phyloP scores from a whole-genome alignment of 345 rosid genomes.

The Brassica rapa region DNA sequence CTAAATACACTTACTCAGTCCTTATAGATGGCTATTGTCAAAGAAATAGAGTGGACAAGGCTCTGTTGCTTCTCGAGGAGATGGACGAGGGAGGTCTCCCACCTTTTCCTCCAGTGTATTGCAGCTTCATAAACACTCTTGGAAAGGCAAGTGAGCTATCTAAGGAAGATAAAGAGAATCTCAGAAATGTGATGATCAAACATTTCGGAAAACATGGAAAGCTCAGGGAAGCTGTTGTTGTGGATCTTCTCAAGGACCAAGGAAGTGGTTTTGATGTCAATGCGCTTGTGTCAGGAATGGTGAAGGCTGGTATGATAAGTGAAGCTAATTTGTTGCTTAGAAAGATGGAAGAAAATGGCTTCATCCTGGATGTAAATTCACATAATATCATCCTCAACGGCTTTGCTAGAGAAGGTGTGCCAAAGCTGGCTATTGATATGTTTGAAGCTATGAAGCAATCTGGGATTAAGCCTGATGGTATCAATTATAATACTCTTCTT shows the following conservation, averaged over 20 bases:
- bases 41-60: background rate
- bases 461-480: conserved; percentile 63
- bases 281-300: conserved; percentile 90
- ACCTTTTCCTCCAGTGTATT: background rate
- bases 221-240: background rate
- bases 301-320: conserved; percentile 69
- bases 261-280: conserved; percentile 81
- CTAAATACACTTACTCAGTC: background rate
- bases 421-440: background rate
- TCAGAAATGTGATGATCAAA: background rate
- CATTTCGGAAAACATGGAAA: background rate
- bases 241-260: conserved; percentile 11
- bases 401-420: conserved; percentile 55
- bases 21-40: background rate
- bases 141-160: background rate
- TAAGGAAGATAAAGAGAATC: background rate
- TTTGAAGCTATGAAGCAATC: conserved; percentile 46
- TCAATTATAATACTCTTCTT: conserved; percentile 81
- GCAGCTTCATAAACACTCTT: background rate
- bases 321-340: conserved; percentile 74
- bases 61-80: background rate
- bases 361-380: conserved; percentile 67
- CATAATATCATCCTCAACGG: conserved; percentile 69
- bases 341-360: conserved; percentile 56
- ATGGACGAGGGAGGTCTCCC: background rate